Evolutionary conservation across 192 early-diverging fungal species (phyloP).

Genomic region (Backusella australiensis): DNA sequence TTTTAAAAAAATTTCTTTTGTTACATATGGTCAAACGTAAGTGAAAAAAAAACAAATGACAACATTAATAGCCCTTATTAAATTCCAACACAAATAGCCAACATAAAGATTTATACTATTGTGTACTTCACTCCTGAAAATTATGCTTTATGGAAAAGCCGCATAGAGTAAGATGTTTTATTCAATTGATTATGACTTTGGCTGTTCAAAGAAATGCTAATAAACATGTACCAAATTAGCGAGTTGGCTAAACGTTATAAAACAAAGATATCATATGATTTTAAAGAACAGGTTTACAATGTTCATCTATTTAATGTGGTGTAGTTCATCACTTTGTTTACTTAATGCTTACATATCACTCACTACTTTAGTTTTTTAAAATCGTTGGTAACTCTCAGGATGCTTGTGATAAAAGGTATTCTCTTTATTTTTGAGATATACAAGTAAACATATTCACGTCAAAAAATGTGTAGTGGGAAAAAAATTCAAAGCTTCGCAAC

Average conservation of each 20-base stretch:
- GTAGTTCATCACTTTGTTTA: neutral
- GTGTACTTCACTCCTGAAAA: neutral
- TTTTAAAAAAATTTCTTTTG: neutral
- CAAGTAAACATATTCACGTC: neutral
- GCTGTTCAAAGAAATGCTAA: neutral
- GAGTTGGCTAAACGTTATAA: neutral
- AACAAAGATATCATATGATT: conserved; percentile 11
- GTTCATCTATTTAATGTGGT: neutral
- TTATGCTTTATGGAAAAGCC: neutral
- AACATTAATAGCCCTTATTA: neutral
- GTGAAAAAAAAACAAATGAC: neutral
- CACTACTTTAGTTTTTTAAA: neutral
- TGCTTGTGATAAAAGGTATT: conserved; percentile 6
- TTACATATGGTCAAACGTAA: neutral
- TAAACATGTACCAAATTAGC: neutral
- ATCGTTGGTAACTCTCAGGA: conserved; percentile 14
- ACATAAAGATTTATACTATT: neutral
- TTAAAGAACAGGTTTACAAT: conserved; percentile 4
- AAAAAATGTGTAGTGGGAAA: neutral
- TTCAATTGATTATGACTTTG: neutral
- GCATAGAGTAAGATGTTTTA: neutral
- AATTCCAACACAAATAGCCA: neutral
- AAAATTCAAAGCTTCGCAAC: neutral
- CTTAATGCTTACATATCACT: neutral
- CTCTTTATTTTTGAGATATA: neutral